A percentile compares a stretch with the other conserved stretches of the same genome.
Evolutionary conservation across 345 rosid species (phyloP).

Genomic region (Isatis tinctoria): DNA sequence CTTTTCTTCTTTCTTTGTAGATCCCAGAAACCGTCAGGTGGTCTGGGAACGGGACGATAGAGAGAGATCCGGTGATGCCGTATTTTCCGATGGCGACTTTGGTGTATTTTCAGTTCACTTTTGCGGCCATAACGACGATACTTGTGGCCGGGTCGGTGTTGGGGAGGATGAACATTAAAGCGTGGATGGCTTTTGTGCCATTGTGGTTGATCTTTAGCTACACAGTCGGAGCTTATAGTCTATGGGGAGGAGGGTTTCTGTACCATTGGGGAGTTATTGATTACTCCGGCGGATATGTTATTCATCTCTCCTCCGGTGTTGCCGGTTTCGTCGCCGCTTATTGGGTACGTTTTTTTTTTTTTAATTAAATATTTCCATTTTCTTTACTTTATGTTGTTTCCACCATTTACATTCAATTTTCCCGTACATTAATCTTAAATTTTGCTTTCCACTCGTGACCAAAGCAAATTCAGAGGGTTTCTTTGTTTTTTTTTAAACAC

Average conservation of each 20-base stretch:
- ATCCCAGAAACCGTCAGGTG: conserved; percentile 38
- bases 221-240: conserved; percentile 72
- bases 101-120: conserved; percentile 72
- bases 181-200: conserved; percentile 91
- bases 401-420: neutral
- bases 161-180: conserved; percentile 74
- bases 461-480: neutral
- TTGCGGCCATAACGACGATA: conserved; percentile 72
- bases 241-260: conserved; percentile 82
- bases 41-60: neutral
- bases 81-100: conserved; percentile 68
- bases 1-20: neutral
- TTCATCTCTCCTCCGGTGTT: conserved; percentile 76
- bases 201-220: conserved; percentile 71
- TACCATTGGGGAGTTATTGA: conserved; percentile 82
- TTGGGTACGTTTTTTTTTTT: conserved; percentile 43
- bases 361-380: neutral
- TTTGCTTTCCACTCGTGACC: no score
- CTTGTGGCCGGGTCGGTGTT: conserved; percentile 73
- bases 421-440: neutral
- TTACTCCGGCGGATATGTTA: conserved; percentile 81
- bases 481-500: neutral
- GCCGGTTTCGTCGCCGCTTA: conserved; percentile 78
- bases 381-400: neutral
- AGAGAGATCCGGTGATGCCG: conserved; percentile 23